Base-by-base conservation (phyloP, 208 protist species). In the Wallacemonas sp. region DNA sequence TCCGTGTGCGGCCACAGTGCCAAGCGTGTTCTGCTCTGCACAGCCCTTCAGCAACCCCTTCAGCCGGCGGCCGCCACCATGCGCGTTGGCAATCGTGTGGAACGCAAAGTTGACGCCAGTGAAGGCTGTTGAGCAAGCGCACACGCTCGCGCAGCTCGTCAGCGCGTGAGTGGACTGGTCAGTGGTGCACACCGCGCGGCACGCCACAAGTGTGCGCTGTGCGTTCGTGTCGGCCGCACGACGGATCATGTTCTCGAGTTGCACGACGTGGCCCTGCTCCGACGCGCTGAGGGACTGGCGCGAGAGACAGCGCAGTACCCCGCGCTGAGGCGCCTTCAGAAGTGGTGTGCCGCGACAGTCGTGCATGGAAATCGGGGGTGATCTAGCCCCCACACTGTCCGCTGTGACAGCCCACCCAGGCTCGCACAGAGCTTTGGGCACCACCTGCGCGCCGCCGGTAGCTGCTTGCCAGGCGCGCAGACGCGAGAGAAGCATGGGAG, bases 21-120 rank as follows among this genome's bases (percentile, higher is more conserved):
- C 91, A 29, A 96, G 76, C 16, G 86, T 83, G 68, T 96, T 96
- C 64, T 96, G 91, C 80, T 96, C 91, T 8, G 91, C 91, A 57
- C 91, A 96, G 2, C 91, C 91, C 45, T 84, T 89, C 54, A 96
- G 73, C 36, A 96, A 86, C 3, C 91, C 91, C 0, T 72, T 79
- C 4, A 93, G 70, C 39, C 28, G 3, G n/a, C 39, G 52, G 32
- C 50, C 32, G 4, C 64, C 31, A 11, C 23, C 48, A 12, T 46
- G 50, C 3, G 63, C 50, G 70, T 93, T 96, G 23, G 89, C 67
- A 26, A 75, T 39, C 32, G 75, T 67, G 71, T 95, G 86, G 26
- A 88, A 67, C 0, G 86, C 83, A 54, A 92, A 74, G 66, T 96
- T 96, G 23, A 96, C 81, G 3, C 90, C 90, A 3, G 79, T 87